Base-by-base conservation (phyloP, 2,329 filamentous ascomycete genomes). In the Lecanicillium sp. region DNA sequence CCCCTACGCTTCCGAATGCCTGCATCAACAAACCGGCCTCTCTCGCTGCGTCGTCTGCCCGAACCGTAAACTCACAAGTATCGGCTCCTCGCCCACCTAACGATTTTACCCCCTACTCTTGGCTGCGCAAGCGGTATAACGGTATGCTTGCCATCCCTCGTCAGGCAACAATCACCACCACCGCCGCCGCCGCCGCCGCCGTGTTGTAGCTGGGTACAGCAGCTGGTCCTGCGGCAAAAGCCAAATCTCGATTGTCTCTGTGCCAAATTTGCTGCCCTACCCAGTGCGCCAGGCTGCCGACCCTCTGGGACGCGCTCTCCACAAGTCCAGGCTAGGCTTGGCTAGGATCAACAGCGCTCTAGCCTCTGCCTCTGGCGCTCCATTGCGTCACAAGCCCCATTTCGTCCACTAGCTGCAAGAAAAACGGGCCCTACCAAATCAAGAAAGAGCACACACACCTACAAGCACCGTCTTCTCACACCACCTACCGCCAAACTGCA, bases 371-470 rank as follows among this genome's bases (percentile, higher is more conserved):
- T n/a, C n/a, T n/a, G n/a, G n/a, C n/a, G n/a, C n/a, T n/a, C n/a
- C n/a, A 48, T 42, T 48, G 45, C 45, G 45, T 48, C 45, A 48
- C 45, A 48, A 41, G 24, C 38, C 36, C 45, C 45, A 48, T 41
- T 33, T 20, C 19, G 15, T 29, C 11, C 45, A 27, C 45, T 48
- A 48, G 38, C 21, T 7, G 26, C 23, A 15, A 15, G 17, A 35
- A 48, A 45, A 42, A 42, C 37, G 45, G 45, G 38, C 24, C 42
- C 45, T n/a, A n/a, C n/a, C 17, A 27, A 8, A 41, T 19, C 29
- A 41, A 42, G 7, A 29, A 29, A 7, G 26, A 45, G 12, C 33
- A 46, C 43, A 33, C 42, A 26, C 11, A 19, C 27, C n/a, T 27
- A 48, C 38, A 30, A 29, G 17, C 44, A 9, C 26, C 8, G 30